Evolutionary conservation across 768 basidiomycete species (phyloP).

Genomic region (Mycena galopus): DNA sequence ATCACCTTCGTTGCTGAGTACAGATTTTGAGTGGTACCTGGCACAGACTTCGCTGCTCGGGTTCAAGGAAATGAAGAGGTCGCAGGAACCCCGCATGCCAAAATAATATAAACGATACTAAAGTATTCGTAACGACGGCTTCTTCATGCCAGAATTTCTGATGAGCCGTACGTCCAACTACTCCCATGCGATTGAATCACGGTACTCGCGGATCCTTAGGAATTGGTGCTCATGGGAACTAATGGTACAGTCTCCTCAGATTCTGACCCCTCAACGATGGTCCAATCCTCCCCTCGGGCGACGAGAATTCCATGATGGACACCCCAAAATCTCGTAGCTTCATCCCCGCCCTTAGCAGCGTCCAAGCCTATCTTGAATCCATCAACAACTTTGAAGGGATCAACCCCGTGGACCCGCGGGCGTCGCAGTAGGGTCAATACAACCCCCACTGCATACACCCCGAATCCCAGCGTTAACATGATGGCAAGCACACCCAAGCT

Average conservation of each 20-base stretch:
- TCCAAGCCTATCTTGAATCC: not conserved
- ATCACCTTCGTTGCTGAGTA: not conserved
- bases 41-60: not conserved
- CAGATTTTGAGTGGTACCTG: not conserved
- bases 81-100: too few relatives aligned
- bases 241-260: conserved; percentile 8
- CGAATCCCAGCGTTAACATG: conserved; percentile 6
- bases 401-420: conserved; percentile 3
- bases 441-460: conserved; percentile 1
- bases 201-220: not conserved
- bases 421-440: not conserved
- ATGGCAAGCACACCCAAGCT: conserved; percentile 20
- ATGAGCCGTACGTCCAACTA: not conserved
- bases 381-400: conserved; percentile 12
- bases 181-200: not conserved
- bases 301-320: not conserved
- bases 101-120: too few relatives aligned
- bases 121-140: too few relatives aligned
- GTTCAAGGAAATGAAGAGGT: too few relatives aligned
- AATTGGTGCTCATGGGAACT: not conserved
- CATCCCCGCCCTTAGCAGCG: not conserved
- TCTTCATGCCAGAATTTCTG: too few relatives aligned
- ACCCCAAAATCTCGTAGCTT: conserved; percentile 1
- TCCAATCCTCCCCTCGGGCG: conserved; percentile 3
- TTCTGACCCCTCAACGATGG: not conserved